These are phyloP conservation scores for Daldinia eschscholtzii DNA, from an alignment of 2,329 filamentous ascomycete genomes.

Conservation along the genomic window DNA sequence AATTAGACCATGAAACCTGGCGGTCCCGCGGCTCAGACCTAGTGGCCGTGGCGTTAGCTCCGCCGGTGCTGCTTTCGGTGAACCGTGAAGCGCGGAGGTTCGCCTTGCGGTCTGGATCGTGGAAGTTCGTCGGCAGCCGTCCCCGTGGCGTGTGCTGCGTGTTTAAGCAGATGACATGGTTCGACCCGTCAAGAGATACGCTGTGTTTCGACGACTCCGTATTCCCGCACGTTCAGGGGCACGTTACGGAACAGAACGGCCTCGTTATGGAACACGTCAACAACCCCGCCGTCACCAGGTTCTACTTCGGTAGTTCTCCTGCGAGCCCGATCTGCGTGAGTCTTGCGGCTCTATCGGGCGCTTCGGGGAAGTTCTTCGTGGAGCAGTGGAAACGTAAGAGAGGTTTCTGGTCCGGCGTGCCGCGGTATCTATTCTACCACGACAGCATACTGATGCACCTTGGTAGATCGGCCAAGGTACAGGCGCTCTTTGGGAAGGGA, in stretches of 20 bases:
- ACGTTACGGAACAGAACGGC: constrained; percentile 26
- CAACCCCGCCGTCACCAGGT: constrained; percentile 37
- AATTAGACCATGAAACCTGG: constrained; percentile 39
- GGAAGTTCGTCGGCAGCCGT: constrained; percentile 40
- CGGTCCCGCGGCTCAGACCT: constrained; percentile 35
- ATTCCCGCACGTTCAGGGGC: constrained; percentile 6
- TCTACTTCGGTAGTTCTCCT: constrained; percentile 37
- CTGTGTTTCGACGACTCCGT: constrained; percentile 41
- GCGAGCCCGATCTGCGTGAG: constrained; percentile 39
- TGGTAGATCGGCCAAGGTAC: constrained; percentile 39
- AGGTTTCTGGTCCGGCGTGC: constrained; percentile 41
- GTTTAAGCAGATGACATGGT: constrained; percentile 35
- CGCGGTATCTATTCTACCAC: constrained; percentile 38
- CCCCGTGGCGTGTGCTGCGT: constrained; percentile 24
- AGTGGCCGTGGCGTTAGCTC: constrained; percentile 35
- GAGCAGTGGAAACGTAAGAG: constrained; percentile 41
- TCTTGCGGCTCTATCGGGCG: constrained; percentile 27
- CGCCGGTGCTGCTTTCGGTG: constrained; percentile 33
- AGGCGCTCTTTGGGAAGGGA: constrained; percentile 36
- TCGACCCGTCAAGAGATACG: constrained; percentile 36
- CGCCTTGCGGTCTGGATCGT: constrained; percentile 31
- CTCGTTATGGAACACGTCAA: constrained; percentile 23
- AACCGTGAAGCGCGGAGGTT: constrained; percentile 35
- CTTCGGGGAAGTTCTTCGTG: constrained; percentile 39
- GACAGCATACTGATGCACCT: constrained; percentile 42